Evolutionary conservation across 768 basidiomycete genomes (phyloP), one percentile per base, ranked within the genome.

Genomic region (Macrolepiota albuminosa): DNA sequence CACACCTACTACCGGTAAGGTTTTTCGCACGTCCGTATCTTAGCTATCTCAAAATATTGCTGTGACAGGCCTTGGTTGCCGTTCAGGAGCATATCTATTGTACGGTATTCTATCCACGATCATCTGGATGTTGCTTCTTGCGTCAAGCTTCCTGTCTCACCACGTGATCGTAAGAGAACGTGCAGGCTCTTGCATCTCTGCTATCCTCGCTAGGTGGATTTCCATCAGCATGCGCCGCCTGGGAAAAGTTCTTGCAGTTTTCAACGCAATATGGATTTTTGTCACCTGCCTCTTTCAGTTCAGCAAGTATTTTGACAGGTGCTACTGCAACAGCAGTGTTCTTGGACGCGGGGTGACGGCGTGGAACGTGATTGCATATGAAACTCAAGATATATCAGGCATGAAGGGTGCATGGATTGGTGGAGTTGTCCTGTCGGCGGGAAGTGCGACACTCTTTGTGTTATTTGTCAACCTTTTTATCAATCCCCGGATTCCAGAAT

Each of bases 361-460:
- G 2, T 78, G 70, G 52, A 50, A 68, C 13, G 68, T 79, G 16
- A 69, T 79, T 6, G 18, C 37, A 1, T 47, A 66, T 3, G 47
- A 53, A 3, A 0, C 6, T 1, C 56, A 49, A 5, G 76, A 76
- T 45, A 26, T 75, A 8, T 29, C 42, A 7, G 36, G 57, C 46
- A 72, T 73, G 65, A 68, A 58, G 40, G 34, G 11, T 0, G 73
- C 73, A 13, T 79, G 78, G 77, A 69, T 72, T 48, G 75, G 76
- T 0, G 78, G 71, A 1, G 68, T 75, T 0, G 63, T 58, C 9
- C 64, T 79, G 2, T 70, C 71, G 2, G 60, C 67, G 37, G 52
- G 54, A 1, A 66, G 56, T 57, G 71, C 70, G 3, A 11, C 51
- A 0, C 26, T 68, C 33, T 76, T 72, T 34, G 64, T 73, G 0